Conservation (phyloP, 108 stramenopile genomes). For the Fistulifera solaris region DNA sequence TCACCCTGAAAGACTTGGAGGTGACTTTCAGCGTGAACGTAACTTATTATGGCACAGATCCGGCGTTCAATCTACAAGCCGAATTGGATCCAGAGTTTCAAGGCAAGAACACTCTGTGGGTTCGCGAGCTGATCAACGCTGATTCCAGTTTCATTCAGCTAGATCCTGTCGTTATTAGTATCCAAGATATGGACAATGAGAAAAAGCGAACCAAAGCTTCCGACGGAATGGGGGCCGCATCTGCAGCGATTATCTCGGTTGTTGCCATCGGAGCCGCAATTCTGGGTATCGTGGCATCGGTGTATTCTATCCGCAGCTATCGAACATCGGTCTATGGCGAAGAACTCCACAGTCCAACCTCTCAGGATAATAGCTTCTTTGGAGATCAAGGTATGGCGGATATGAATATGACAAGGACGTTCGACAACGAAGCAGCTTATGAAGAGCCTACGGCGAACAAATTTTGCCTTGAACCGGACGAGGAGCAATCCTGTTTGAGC, state of each 20-base stretch:
- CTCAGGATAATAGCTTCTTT: neutral
- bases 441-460: neutral
- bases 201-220: neutral
- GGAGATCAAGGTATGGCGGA: too few relatives aligned
- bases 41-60: constrained; percentile 3
- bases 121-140: neutral
- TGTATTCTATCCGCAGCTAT: constrained; percentile 5
- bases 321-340: neutral
- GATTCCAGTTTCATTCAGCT: neutral
- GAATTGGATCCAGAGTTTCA: neutral
- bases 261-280: neutral
- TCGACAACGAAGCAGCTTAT: neutral
- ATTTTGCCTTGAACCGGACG: neutral
- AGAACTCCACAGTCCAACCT: constrained; percentile 2
- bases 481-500: neutral
- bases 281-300: neutral
- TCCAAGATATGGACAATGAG: neutral
- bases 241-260: neutral
- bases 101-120: neutral
- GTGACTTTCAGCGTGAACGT: constrained; percentile 1
- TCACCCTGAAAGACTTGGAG: constrained; percentile 1
- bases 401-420: constrained; percentile 2
- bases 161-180: constrained; percentile 3
- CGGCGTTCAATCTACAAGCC: neutral
- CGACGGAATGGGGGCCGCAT: neutral